Evolutionary conservation across 768 basidiomycete species (phyloP).

Genomic region (Boletus bicolor): DNA sequence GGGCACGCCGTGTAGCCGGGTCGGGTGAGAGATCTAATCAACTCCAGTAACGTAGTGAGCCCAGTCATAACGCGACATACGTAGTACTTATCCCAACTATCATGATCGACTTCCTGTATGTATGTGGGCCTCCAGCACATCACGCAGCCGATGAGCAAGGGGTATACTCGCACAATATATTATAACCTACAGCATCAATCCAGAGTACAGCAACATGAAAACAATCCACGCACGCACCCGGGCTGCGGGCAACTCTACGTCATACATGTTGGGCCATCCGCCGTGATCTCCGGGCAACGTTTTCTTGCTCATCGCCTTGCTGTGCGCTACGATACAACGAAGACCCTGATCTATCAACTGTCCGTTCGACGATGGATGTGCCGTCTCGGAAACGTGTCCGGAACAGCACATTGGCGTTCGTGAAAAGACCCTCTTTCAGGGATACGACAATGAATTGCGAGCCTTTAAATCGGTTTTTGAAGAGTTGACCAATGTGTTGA

Average conservation of each 20-base stretch:
- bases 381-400: conserved; percentile 91
- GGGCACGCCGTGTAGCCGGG: too few species aligned
- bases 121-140: neutral
- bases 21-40: too few species aligned
- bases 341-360: conserved; percentile 61
- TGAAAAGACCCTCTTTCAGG: conserved; percentile 94
- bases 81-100: too few species aligned
- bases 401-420: conserved; percentile 96
- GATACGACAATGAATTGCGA: conserved; percentile 98
- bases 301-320: conserved; percentile 10
- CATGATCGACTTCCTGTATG: too few species aligned
- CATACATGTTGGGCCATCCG: conserved; percentile 3
- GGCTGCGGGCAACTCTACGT: neutral
- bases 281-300: conserved; percentile 17
- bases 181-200: conserved; percentile 13
- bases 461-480: conserved; percentile 95
- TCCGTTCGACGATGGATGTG: conserved; percentile 85
- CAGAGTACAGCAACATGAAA: neutral
- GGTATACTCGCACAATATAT: conserved; percentile 2
- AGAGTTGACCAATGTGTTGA: conserved; percentile 97
- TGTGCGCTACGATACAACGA: conserved; percentile 32
- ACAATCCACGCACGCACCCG: neutral
- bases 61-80: too few species aligned
- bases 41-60: too few species aligned
- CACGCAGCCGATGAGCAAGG: neutral